Percentiles rank a stretch among this genome's conserved stretches.
Conservation (phyloP, 768 basidiomycete genomes). For the Amanita jacksonii region DNA sequence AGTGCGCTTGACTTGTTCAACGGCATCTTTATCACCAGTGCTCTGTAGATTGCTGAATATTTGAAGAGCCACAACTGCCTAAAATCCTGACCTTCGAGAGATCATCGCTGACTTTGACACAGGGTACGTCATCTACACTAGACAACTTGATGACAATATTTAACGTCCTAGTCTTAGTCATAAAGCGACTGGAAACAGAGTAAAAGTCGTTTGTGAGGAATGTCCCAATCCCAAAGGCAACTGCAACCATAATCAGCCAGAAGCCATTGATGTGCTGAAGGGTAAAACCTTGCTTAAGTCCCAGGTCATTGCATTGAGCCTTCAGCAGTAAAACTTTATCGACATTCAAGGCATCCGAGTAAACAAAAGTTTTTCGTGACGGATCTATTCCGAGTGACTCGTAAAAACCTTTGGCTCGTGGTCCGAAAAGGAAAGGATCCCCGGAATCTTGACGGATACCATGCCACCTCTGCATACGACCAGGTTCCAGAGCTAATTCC, state of each 20-base stretch:
- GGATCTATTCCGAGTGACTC: conserved; percentile 58
- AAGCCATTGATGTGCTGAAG: not conserved
- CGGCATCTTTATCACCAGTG: conserved; percentile 54
- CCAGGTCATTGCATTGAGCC: conserved; percentile 63
- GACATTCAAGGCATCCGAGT: conserved; percentile 72
- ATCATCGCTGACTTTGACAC: conserved; percentile 94
- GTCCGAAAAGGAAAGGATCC: conserved; percentile 76
- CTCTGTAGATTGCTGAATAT: conserved; percentile 32
- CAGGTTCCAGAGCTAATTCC: conserved; percentile 51
- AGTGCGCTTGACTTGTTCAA: conserved; percentile 48
- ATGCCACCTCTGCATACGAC: conserved; percentile 62
- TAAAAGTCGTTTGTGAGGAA: conserved; percentile 85
- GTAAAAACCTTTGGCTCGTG: conserved; percentile 64
- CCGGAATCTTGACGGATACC: conserved; percentile 93
- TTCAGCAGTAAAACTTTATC: conserved; percentile 64
- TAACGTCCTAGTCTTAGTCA: conserved; percentile 64
- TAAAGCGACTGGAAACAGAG: conserved; percentile 28
- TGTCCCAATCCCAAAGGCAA: conserved; percentile 91
- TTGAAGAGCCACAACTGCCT: not conserved
- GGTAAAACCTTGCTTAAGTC: conserved; percentile 46
- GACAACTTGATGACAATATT: conserved; percentile 95
- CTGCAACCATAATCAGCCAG: conserved; percentile 26
- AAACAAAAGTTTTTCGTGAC: conserved; percentile 62
- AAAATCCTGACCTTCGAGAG: conserved; percentile 49
- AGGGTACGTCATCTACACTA: conserved; percentile 60